Evolutionary conservation across 441 rosid species (phyloP).

Genomic region (Eugenia klotzschiana): DNA sequence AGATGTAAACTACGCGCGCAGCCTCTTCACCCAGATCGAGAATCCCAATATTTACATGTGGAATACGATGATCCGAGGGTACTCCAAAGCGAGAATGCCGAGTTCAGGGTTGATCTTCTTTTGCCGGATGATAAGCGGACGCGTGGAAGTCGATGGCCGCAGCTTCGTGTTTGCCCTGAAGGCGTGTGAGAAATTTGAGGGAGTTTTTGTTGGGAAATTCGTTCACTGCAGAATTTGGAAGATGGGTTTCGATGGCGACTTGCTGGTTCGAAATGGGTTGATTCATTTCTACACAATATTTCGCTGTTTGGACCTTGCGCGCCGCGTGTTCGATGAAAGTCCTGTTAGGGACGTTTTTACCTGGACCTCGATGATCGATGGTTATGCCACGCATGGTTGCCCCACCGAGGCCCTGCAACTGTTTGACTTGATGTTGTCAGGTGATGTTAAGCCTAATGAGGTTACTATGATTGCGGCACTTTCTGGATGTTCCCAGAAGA

Average conservation of each 20-base stretch:
- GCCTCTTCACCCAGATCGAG: conserved; percentile 1
- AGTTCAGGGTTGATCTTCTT: not conserved
- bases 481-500: conserved; percentile 3
- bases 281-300: not conserved
- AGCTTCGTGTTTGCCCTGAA: conserved; percentile 10
- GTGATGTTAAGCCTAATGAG: conserved; percentile 6
- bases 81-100: not conserved
- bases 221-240: conserved; percentile 4
- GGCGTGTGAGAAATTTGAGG: conserved; percentile 5
- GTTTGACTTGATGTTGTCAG: conserved; percentile 3
- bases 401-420: conserved; percentile 2
- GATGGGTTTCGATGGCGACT: conserved; percentile 1
- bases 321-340: conserved; percentile 2
- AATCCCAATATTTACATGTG: conserved; percentile 6
- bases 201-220: not conserved
- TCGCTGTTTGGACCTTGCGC: not conserved
- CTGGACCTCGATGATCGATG: conserved; percentile 11
- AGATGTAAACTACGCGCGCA: not conserved
- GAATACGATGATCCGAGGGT: conserved; percentile 12
- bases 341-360: not conserved
- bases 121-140: not conserved
- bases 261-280: conserved; percentile 5
- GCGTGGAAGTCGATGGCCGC: conserved; percentile 5
- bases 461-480: conserved; percentile 4
- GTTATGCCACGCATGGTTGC: not conserved